phyloP scores from a whole-genome alignment of 805 yeast species.

The Schizosaccharomyces osmophilus region DNA sequence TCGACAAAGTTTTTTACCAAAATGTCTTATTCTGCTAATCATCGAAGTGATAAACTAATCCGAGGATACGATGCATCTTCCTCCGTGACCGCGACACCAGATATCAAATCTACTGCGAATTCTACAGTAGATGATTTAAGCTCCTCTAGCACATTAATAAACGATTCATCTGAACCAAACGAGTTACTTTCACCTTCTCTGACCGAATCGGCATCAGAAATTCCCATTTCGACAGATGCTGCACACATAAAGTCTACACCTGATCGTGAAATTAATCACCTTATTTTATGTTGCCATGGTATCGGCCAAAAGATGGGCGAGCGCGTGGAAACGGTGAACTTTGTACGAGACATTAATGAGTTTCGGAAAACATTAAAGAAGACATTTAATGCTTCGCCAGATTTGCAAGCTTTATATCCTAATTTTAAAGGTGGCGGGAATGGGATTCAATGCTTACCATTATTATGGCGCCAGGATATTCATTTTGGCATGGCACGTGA shows the following conservation, averaged over 20 bases:
- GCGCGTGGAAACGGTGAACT: slow-evolving; percentile 57
- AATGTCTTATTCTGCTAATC: neutral
- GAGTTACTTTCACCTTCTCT: neutral
- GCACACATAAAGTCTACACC: neutral
- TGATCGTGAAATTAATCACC: slow-evolving; percentile 25
- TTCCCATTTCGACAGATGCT: neutral
- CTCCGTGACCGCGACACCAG: neutral
- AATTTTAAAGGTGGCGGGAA: neutral
- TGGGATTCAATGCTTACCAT: slow-evolving; percentile 61
- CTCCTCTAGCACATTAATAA: neutral
- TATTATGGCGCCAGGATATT: slow-evolving; percentile 62
- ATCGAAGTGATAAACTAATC: neutral
- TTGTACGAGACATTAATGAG: slow-evolving; percentile 25
- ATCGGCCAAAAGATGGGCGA: slow-evolving; percentile 75
- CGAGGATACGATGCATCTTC: neutral
- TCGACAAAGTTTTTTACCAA: neutral
- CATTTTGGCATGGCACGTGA: slow-evolving; percentile 8
- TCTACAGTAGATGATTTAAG: neutral
- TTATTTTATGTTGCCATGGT: slow-evolving; percentile 80
- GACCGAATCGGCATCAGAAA: neutral
- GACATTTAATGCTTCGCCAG: slow-evolving; percentile 7
- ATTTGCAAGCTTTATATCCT: slow-evolving; percentile 8
- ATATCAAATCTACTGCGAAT: neutral
- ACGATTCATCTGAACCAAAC: slow-evolving; percentile 1
- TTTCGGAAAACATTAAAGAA: slow-evolving; percentile 9